phyloP scores from a whole-genome alignment of 2,329 filamentous ascomycete species.

The Pyricularia sp. region DNA sequence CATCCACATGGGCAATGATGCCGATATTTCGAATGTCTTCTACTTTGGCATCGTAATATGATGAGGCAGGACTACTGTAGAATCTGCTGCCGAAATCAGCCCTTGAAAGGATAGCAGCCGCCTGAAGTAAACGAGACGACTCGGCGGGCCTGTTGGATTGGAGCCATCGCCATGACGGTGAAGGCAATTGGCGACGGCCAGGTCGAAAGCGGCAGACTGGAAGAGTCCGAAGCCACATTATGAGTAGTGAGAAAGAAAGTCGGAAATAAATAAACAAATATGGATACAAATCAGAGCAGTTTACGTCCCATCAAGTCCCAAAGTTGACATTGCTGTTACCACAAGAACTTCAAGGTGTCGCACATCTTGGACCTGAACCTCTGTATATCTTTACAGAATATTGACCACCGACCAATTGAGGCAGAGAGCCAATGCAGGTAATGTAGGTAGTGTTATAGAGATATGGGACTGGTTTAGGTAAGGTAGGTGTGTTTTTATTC shows the following conservation, averaged over 20 bases:
- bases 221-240: background rate
- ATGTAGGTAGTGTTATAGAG: background rate
- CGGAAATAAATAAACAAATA: background rate
- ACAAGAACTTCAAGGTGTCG: background rate
- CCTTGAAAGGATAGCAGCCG: background rate
- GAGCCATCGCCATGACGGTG: background rate
- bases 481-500: background rate
- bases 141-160: background rate
- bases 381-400: background rate
- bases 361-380: background rate
- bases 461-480: background rate
- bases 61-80: background rate
- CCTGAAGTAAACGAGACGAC: background rate
- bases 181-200: background rate
- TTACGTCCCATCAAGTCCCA: background rate
- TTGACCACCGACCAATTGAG: background rate
- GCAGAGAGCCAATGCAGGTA: background rate
- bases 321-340: background rate
- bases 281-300: background rate
- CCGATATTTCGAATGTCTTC: constrained; percentile 84
- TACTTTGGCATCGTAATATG: constrained; percentile 27
- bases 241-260: background rate
- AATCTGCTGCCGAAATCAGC: constrained; percentile 4
- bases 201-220: background rate
- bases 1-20: constrained; percentile 98